Evolutionary conservation across 805 yeast species (phyloP), one percentile per base, ranked within the genome.

Genomic region (Candida coleopterorum): DNA sequence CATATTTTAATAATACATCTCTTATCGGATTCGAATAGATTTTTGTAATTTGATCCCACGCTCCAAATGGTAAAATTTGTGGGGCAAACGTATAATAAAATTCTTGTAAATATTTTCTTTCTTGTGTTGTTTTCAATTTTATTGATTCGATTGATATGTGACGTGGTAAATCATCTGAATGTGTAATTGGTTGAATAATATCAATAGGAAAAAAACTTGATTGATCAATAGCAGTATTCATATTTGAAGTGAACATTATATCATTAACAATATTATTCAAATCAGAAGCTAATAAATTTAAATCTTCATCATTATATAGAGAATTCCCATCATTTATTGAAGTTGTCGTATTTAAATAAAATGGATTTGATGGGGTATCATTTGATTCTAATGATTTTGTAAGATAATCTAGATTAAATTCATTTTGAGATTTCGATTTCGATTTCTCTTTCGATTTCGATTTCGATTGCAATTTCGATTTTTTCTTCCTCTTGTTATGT

Each of bases 1-100:
- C 85, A 54, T 76, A 76, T 20, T 72, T 66, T 15, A 83, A 52
- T 5, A 83, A 52, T 4, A 81, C 72, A 47, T 81, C 88, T 38
- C 87, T 55, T 1, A 78, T 68, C 0, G 89, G 87, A 39, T 68
- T 64, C 43, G 49, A 53, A 35, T 60, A 56, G 1, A 47, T 22
- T 12, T 51, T 47, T 4, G 43, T 41, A 2, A 42, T 37, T 11
- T 46, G 44, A 40, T 66, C 69, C 37, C 50, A 66, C 6, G 62
- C 60, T 15, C 47, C 47, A 42, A 62, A 64, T 2, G 73, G 73
- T 18, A 64, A 53, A 15, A 67, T 59, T 16, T 62, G 51, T 22
- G 48, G 47, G 9, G 68, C 55, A 38, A 65, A 66, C 17, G 55
- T 62, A 37, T 51, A 41, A 41, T 63, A 60, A 39, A 66, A 67